Conservation (phyloP, 768 basidiomycete species). For the Nevesoporus exiguus region DNA sequence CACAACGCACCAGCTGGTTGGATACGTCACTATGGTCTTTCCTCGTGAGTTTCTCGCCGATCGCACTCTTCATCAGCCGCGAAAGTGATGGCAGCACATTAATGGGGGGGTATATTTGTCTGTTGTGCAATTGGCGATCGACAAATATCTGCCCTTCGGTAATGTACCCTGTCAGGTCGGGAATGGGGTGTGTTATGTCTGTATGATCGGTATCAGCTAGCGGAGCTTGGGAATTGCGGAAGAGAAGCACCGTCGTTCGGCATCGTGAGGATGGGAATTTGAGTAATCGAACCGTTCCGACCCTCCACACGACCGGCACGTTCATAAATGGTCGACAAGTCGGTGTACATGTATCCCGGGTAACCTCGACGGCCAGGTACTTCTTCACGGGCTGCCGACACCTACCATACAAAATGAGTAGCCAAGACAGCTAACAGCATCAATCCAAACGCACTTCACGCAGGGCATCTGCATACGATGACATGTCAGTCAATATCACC, state of each 20-base stretch:
- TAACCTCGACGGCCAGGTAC: conserved; percentile 99
- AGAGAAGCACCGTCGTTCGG: conserved; percentile 87
- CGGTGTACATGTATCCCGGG: conserved; percentile 98
- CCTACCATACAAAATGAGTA: conserved; percentile 33
- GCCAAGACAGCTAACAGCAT: conserved; percentile 6
- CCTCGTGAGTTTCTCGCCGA: conserved; percentile 94
- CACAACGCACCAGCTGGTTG: conserved; percentile 82
- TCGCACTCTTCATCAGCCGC: conserved; percentile 99
- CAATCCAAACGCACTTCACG: conserved; percentile 65
- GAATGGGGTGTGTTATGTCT: conserved; percentile 99
- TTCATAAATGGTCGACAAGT: conserved; percentile 99
- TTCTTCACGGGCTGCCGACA: conserved; percentile 98
- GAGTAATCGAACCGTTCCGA: conserved; percentile 97
- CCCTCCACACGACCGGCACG: conserved; percentile 98
- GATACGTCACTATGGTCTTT: conserved; percentile 99
- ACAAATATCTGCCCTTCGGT: conserved; percentile 99
- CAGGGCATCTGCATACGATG: conserved; percentile 93
- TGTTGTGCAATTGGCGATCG: conserved; percentile 94
- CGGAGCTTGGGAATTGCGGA: conserved; percentile 18
- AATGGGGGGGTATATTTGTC: conserved; percentile 98
- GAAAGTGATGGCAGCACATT: conserved; percentile 98
- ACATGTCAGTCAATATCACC: conserved; percentile 99
- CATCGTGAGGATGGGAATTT: conserved; percentile 99
- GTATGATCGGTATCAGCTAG: conserved; percentile 24
- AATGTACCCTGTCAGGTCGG: conserved; percentile 98